Percentiles rank a stretch among this genome's conserved stretches.
phyloP scores from a whole-genome alignment of 192 early-diverging fungal genomes.

The Lunasporangiospora selenospora region DNA sequence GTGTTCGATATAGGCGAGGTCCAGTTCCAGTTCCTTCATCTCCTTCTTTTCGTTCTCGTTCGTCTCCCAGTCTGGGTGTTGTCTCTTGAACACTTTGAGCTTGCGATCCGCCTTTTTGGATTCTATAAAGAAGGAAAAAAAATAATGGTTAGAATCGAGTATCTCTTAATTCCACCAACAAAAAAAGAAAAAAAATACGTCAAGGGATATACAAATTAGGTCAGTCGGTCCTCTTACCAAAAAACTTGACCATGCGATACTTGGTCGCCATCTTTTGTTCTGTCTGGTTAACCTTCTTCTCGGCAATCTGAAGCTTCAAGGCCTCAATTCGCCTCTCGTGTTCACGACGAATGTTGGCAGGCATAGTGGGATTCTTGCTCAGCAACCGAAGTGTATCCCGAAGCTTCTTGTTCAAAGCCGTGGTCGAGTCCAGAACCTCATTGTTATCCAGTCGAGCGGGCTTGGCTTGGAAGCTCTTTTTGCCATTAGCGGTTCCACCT shows the following conservation, averaged over 20 bases:
- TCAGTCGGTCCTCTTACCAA: conserved; percentile 41
- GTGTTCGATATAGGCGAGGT: conserved; percentile 49
- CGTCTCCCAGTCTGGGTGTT: conserved; percentile 21
- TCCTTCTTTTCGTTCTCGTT: conserved; percentile 30
- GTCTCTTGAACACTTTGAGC: conserved; percentile 43
- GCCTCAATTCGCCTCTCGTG: conserved; percentile 50
- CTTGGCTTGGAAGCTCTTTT: conserved; percentile 44
- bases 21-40: conserved; percentile 28
- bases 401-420: conserved; percentile 54
- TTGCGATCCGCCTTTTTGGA: conserved; percentile 52
- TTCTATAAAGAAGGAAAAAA: conserved; percentile 25
- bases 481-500: conserved; percentile 4
- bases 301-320: conserved; percentile 49
- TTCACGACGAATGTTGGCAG: conserved; percentile 46
- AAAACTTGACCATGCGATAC: conserved; percentile 56
- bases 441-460: conserved; percentile 29
- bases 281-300: conserved; percentile 48
- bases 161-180: background rate
- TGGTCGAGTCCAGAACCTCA: conserved; percentile 33
- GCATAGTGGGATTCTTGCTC: conserved; percentile 35
- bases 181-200: too few species aligned
- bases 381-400: conserved; percentile 46
- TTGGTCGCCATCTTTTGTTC: conserved; percentile 53
- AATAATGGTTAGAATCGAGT: background rate
- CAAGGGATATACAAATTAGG: background rate